A percentile compares a stretch with the other conserved stretches of the same genome.
These are phyloP conservation scores for Coemansia sp. DNA, from an alignment of 192 early-diverging fungal species.

Conservation along the genomic window DNA sequence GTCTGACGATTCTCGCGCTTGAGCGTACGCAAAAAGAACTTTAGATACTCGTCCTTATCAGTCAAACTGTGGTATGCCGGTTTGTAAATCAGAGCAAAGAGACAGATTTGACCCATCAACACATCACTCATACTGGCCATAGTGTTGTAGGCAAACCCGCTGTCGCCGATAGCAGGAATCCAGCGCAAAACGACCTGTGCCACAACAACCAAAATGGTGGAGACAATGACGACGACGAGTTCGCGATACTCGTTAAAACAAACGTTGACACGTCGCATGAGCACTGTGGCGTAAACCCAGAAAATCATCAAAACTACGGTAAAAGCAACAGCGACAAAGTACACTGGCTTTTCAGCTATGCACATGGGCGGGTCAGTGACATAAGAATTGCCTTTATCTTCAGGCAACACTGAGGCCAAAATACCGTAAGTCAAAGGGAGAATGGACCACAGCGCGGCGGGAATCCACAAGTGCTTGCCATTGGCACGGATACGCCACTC, in stretches of 20 bases:
- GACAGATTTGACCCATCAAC: constrained; percentile 29
- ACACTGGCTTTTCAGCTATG: constrained; percentile 31
- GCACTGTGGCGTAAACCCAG: constrained; percentile 30
- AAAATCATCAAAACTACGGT: constrained; percentile 19
- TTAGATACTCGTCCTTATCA: constrained; percentile 28
- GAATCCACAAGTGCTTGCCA: constrained; percentile 30
- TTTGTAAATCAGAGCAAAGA: constrained; percentile 22
- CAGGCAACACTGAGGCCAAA: constrained; percentile 34
- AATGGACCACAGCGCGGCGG: constrained; percentile 9
- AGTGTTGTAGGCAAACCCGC: constrained; percentile 37
- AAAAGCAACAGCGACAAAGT: constrained; percentile 38
- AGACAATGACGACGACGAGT: constrained; percentile 24
- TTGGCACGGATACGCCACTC: constrained; percentile 30
- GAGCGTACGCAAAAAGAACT: constrained; percentile 33
- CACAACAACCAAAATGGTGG: constrained; percentile 21
- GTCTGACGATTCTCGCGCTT: constrained; percentile 22
- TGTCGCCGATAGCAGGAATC: constrained; percentile 34
- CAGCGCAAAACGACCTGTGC: constrained; percentile 45
- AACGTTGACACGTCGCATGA: constrained; percentile 28
- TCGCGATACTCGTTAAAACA: constrained; percentile 51
- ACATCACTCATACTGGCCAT: constrained; percentile 40
- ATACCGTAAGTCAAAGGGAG: constrained; percentile 32
- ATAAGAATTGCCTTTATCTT: constrained; percentile 15
- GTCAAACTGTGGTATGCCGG: constrained; percentile 32
- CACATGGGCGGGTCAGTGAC: constrained; percentile 25